Percentiles rank a stretch among this genome's conserved stretches.
Evolutionary conservation across 139 green algal genomes (phyloP).

Genomic region (Ettlia oleoabundans): DNA sequence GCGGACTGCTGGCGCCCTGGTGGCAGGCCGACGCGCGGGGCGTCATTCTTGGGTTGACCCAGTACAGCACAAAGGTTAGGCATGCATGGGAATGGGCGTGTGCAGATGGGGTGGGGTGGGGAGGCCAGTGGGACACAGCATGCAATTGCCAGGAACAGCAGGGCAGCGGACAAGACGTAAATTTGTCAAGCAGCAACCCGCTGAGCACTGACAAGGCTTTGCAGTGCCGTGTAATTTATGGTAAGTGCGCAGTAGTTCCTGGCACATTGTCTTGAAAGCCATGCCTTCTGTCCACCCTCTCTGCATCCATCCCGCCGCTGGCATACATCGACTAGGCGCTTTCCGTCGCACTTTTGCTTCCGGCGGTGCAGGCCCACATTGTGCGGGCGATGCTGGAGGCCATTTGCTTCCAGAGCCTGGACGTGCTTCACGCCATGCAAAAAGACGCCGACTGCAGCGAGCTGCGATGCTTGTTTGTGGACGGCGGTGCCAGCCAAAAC

Average conservation of each 20-base stretch:
- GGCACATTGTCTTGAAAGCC: no score
- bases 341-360: background rate
- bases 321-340: background rate
- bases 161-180: no score
- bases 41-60: conserved; percentile 84
- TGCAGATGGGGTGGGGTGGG: background rate
- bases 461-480: conserved; percentile 76
- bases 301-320: background rate
- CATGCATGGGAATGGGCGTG: background rate
- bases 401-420: conserved; percentile 92
- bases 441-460: conserved; percentile 51
- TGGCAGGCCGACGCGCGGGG: conserved; percentile 91
- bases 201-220: no score
- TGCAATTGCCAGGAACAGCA: background rate
- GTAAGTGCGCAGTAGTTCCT: no score
- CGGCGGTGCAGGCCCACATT: conserved; percentile 61
- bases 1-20: conserved; percentile 93
- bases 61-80: conserved; percentile 60
- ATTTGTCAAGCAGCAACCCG: no score
- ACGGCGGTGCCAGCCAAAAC: conserved; percentile 91
- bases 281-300: background rate
- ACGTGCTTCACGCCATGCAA: conserved; percentile 92
- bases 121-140: background rate
- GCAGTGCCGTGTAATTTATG: no score
- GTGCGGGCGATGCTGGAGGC: conserved; percentile 92